These are phyloP conservation scores for Leccinum barrowsii DNA, from an alignment of 768 basidiomycete species.

Conservation along the genomic window DNA sequence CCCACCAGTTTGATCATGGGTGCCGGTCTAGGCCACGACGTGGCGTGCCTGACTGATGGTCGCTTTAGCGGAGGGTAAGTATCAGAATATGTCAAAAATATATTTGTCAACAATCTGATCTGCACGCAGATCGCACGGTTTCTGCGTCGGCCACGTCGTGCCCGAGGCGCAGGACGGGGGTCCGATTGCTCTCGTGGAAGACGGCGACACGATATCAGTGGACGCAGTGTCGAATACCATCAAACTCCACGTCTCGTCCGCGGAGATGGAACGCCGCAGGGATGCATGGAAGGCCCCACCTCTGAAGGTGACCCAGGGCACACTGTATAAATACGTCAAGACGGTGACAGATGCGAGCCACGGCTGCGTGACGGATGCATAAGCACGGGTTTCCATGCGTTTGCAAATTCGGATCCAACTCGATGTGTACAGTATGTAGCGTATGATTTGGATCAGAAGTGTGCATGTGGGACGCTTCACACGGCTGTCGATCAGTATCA, in stretches of 20 bases:
- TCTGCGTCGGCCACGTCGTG: conserved; percentile 95
- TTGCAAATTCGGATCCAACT: conserved; percentile 7
- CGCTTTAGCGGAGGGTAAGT: conserved; percentile 96
- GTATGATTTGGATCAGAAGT: conserved; percentile 2
- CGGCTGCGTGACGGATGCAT: conserved; percentile 89
- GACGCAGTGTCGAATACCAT: conserved; percentile 87
- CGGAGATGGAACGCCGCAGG: conserved; percentile 73
- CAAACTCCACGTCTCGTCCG: conserved; percentile 69
- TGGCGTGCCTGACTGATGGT: conserved; percentile 96
- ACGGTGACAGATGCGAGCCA: conserved; percentile 86
- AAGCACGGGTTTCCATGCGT: conserved; percentile 22
- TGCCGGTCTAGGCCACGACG: conserved; percentile 92
- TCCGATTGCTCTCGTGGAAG: conserved; percentile 84
- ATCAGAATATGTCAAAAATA: conserved; percentile 5
- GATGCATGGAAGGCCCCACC: conserved; percentile 80
- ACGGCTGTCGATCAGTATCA: conserved; percentile 15
- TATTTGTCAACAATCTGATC: conserved; percentile 15
- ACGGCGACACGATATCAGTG: conserved; percentile 84
- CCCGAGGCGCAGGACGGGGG: conserved; percentile 95
- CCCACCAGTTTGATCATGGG: conserved; percentile 99
- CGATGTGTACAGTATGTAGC: conserved; percentile 5
- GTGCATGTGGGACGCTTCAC: conserved; percentile 11
- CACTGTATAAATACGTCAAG: conserved; percentile 87
- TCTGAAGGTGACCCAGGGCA: conserved; percentile 78
- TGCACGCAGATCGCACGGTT: conserved; percentile 79